phyloP scores from a whole-genome alignment of 495 filamentous ascomycete genomes.

The Penicillium ochrochloron region DNA sequence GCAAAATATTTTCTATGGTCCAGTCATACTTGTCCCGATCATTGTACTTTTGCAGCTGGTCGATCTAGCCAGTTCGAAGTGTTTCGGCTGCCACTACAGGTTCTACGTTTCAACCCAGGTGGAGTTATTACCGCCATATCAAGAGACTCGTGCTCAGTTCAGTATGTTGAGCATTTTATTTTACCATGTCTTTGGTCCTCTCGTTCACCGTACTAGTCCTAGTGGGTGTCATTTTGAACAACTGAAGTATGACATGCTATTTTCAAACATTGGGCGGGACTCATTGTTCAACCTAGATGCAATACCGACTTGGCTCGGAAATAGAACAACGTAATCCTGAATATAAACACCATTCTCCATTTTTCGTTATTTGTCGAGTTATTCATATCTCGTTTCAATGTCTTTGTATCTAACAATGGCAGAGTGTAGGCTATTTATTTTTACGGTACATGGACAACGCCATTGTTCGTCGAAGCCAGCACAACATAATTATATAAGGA shows the following conservation, averaged over 20 bases:
- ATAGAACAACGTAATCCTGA: too few relatives aligned
- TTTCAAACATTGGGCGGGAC: too few relatives aligned
- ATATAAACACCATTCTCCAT: not conserved
- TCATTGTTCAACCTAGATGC: too few relatives aligned
- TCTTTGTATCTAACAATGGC: not conserved
- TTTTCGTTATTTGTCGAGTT: not conserved
- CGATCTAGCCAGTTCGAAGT: not conserved
- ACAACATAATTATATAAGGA: not conserved
- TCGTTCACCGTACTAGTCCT: too few relatives aligned
- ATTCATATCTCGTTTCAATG: not conserved
- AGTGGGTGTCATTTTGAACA: too few relatives aligned
- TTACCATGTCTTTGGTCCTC: too few relatives aligned
- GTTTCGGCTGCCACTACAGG: not conserved
- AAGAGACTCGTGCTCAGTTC: too few relatives aligned
- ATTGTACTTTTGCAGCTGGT: not conserved
- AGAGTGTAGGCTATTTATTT: not conserved
- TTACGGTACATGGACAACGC: not conserved
- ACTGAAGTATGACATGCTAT: too few relatives aligned
- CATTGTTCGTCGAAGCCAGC: not conserved
- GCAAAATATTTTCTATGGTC: too few relatives aligned
- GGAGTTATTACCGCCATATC: too few relatives aligned
- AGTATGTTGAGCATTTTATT: too few relatives aligned
- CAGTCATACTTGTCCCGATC: not conserved
- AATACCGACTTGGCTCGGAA: too few relatives aligned
- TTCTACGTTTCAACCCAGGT: not conserved